These are phyloP conservation scores for Lumnitzera littorea DNA, from an alignment of 345 rosid species.

Conservation along the genomic window DNA sequence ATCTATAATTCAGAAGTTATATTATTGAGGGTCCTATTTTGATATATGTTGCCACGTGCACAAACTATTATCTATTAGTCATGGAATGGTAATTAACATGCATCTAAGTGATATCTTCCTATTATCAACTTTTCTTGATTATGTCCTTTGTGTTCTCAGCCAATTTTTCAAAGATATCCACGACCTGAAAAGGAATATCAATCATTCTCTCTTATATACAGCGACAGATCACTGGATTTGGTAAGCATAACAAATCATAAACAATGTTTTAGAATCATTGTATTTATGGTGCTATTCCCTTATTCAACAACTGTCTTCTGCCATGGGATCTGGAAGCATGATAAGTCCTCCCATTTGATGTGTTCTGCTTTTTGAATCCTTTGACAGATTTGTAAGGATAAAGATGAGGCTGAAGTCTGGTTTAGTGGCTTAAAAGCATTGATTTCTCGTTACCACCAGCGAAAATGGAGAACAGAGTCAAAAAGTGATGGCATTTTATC, in stretches of 20 bases:
- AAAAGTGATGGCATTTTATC: conserved; percentile 71
- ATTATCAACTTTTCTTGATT: conserved; percentile 13
- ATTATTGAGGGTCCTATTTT: no score
- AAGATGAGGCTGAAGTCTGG: conserved; percentile 84
- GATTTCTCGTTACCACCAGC: conserved; percentile 50
- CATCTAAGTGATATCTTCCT: background rate
- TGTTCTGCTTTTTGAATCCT: conserved; percentile 9
- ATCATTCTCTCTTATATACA: conserved; percentile 94
- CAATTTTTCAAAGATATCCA: conserved; percentile 94
- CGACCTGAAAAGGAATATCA: conserved; percentile 99
- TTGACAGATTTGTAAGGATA: conserved; percentile 70
- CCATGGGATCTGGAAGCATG: conserved; percentile 2
- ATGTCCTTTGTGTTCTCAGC: conserved; percentile 34
- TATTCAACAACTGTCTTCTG: background rate
- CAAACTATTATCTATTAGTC: background rate
- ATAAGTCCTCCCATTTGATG: conserved; percentile 4
- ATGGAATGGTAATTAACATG: background rate
- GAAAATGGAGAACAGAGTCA: conserved; percentile 61
- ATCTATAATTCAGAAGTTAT: no score
- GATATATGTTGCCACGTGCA: background rate
- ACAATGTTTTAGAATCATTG: no score
- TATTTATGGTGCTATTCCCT: background rate
- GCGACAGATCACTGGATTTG: conserved; percentile 91
- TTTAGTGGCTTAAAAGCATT: conserved; percentile 78
- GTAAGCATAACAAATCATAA: conserved; percentile 31